Conservation (phyloP, 257 asterid species). For the Ilex aquifolium region DNA sequence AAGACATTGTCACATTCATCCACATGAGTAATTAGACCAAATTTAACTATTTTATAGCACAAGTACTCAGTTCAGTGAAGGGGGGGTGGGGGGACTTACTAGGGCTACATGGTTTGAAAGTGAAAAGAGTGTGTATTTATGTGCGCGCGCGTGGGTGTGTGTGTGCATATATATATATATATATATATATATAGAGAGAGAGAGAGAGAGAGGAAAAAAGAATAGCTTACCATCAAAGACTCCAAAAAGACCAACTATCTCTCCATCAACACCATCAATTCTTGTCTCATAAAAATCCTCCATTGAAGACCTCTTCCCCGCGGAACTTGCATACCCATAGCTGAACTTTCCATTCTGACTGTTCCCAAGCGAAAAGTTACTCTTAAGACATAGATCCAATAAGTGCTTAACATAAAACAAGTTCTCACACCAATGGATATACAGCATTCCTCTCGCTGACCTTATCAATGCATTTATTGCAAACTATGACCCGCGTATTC, state of each 20-base stretch:
- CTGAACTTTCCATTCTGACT: constrained; percentile 94
- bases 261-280: constrained; percentile 96
- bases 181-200: no score
- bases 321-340: constrained; percentile 97
- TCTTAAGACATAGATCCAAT: constrained; percentile 14
- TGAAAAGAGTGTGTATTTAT: no score
- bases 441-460: constrained; percentile 1
- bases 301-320: constrained; percentile 96
- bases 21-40: no score
- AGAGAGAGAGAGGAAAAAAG: constrained; percentile 1
- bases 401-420: constrained; percentile 3
- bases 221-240: constrained; percentile 79
- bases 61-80: no score
- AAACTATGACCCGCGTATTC: no score
- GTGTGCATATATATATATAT: no score
- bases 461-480: no score
- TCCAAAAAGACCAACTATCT: constrained; percentile 95
- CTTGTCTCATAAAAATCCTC: constrained; percentile 98
- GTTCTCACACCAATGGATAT: neutral
- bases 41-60: no score
- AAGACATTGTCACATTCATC: no score
- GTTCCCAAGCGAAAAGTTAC: constrained; percentile 19
- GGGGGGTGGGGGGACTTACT: no score
- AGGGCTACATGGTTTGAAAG: neutral
- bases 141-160: neutral